These are phyloP conservation scores for Seiridium cupressi DNA, from an alignment of 2,329 filamentous ascomycete genomes.

Conservation along the genomic window DNA sequence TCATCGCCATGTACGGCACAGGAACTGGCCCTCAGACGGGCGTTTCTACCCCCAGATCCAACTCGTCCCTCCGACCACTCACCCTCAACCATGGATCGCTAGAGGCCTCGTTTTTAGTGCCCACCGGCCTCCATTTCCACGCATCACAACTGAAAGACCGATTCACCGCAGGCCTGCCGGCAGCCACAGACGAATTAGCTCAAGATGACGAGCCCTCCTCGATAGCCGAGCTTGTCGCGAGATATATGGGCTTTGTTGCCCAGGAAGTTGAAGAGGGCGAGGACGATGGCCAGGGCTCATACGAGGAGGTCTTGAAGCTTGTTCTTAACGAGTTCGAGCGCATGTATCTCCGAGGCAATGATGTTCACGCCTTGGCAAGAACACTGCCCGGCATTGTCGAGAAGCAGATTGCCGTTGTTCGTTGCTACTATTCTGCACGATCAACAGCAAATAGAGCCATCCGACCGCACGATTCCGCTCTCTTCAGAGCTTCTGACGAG, in stretches of 20 bases:
- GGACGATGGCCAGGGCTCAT: constrained; percentile 83
- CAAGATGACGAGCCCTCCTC: constrained; percentile 99
- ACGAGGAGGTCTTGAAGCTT: constrained; percentile 89
- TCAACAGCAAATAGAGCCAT: constrained; percentile 81
- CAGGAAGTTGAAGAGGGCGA: constrained; percentile 89
- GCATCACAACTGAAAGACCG: constrained; percentile 90
- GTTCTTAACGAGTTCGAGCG: constrained; percentile 95
- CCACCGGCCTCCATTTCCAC: constrained; percentile 93
- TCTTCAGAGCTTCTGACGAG: constrained; percentile 85
- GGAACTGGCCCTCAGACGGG: constrained; percentile 86
- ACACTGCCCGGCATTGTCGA: constrained; percentile 83
- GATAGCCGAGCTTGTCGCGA: constrained; percentile 83
- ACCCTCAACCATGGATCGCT: constrained; percentile 90
- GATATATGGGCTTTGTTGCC: constrained; percentile 90
- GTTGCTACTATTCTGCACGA: constrained; percentile 88
- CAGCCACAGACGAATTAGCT: constrained; percentile 93
- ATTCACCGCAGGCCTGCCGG: constrained; percentile 81
- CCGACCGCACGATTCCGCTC: constrained; percentile 88
- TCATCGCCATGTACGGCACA: constrained; percentile 73
- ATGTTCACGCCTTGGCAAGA: constrained; percentile 88
- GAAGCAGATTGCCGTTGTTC: constrained; percentile 89
- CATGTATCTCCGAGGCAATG: constrained; percentile 90
- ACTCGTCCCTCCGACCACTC: constrained; percentile 86
- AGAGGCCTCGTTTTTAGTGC: constrained; percentile 93
- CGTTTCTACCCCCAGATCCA: constrained; percentile 93